Evolutionary conservation across 352 stramenopile species (phyloP).

Genomic region (Thalassiosira exigua): DNA sequence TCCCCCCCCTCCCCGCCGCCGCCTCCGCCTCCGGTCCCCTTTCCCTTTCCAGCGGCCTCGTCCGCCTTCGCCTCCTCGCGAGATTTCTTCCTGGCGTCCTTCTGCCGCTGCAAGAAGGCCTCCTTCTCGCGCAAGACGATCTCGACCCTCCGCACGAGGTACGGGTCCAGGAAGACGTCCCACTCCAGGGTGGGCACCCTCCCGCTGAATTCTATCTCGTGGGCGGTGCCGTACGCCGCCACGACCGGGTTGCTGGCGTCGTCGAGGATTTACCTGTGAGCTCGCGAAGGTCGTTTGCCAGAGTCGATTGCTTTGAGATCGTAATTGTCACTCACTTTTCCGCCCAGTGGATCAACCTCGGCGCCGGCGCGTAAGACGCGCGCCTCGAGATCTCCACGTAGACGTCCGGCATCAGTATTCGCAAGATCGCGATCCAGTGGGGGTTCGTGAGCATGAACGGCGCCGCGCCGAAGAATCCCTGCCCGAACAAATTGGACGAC

Average conservation of each 20-base stretch:
- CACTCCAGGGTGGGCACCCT: conserved; percentile 73
- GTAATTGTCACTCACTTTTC: conserved; percentile 77
- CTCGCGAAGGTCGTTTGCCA: no score
- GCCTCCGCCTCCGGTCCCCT: conserved; percentile 4
- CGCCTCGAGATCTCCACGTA: conserved; percentile 82
- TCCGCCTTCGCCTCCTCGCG: conserved; percentile 10
- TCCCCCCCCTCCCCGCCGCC: no score
- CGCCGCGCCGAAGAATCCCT: conserved; percentile 80
- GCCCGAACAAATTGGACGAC: neutral
- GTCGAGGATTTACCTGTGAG: no score
- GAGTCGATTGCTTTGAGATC: no score
- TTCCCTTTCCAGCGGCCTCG: neutral
- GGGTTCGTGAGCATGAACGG: conserved; percentile 82
- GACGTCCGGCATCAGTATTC: conserved; percentile 82
- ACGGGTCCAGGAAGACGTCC: conserved; percentile 84
- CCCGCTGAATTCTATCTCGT: conserved; percentile 68
- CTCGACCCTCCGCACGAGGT: conserved; percentile 69
- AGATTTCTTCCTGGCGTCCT: conserved; percentile 34
- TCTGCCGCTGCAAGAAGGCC: conserved; percentile 58
- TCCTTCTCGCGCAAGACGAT: conserved; percentile 74
- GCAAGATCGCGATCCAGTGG: conserved; percentile 78
- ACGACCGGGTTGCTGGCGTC: conserved; percentile 80
- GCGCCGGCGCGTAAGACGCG: conserved; percentile 57
- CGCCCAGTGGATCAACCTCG: conserved; percentile 83
- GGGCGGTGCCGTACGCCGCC: conserved; percentile 74